Evolutionary conservation across 805 yeast genomes (phyloP).

Genomic region (Lipomyces spencermartinsiae): DNA sequence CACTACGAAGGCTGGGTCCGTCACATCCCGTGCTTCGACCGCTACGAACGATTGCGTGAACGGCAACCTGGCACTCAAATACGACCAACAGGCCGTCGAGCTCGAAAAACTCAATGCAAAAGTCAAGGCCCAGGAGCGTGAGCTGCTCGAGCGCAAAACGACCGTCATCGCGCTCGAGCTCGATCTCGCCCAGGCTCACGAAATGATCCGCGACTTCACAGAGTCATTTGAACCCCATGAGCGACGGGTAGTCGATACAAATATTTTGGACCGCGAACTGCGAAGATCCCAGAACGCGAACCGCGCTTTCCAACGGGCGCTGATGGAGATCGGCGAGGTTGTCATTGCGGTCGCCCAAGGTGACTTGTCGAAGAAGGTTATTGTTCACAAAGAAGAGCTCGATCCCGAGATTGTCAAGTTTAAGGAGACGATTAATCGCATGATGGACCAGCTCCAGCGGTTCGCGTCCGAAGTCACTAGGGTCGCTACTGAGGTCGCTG

Average conservation of each 20-base stretch:
- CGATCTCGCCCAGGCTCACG: constrained; percentile 37
- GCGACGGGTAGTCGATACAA: constrained; percentile 31
- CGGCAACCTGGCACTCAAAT: constrained; percentile 17
- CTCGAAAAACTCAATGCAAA: constrained; percentile 31
- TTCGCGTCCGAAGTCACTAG: constrained; percentile 83
- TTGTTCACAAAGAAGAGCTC: constrained; percentile 69
- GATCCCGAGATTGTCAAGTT: constrained; percentile 83
- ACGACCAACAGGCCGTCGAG: constrained; percentile 26
- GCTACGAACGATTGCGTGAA: not conserved
- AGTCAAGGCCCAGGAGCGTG: constrained; percentile 35
- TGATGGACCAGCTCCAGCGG: constrained; percentile 86
- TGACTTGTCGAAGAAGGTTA: constrained; percentile 80
- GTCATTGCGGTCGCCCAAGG: constrained; percentile 90
- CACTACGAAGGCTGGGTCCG: not conserved
- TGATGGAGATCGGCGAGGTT: constrained; percentile 82
- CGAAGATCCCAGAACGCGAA: constrained; percentile 59
- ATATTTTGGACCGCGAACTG: constrained; percentile 44
- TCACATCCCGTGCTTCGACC: not conserved
- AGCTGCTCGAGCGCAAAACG: constrained; percentile 27
- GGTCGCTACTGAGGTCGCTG: constrained; percentile 88
- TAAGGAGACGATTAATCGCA: constrained; percentile 79
- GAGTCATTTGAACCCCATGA: constrained; percentile 36
- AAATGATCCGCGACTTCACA: constrained; percentile 28
- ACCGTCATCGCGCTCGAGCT: constrained; percentile 33
- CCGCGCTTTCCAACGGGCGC: constrained; percentile 64